Conservation (phyloP, 257 asterid species). For the Solanum etuberosum region DNA sequence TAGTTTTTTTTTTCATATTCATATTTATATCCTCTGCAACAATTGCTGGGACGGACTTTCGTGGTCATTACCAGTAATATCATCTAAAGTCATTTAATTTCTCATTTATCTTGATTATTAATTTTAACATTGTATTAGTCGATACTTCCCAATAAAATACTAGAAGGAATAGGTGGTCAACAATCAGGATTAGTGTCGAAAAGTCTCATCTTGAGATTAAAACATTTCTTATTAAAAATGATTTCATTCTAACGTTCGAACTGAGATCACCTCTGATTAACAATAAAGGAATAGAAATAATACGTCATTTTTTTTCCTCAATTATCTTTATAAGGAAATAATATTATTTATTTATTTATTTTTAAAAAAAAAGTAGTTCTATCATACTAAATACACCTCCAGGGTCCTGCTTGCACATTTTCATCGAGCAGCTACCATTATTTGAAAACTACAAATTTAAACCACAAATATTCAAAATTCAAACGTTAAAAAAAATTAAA, state of each 20-base stretch:
- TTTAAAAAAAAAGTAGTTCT: background rate
- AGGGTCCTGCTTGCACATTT: background rate
- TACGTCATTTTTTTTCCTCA: background rate
- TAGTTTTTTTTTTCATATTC: too few relatives aligned
- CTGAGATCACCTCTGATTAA: background rate
- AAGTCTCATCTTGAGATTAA: background rate
- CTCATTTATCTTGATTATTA: background rate
- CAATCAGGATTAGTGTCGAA: background rate
- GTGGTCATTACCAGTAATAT: too few relatives aligned
- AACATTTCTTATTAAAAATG: background rate
- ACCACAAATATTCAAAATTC: background rate
- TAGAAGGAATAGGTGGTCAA: background rate
- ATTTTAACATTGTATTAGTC: background rate
- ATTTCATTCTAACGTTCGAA: background rate
- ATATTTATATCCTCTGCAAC: too few relatives aligned
- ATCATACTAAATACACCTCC: background rate
- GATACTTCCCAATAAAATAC: background rate
- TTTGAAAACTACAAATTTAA: background rate
- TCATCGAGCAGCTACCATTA: background rate
- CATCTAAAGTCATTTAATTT: too few relatives aligned
- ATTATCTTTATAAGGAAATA: background rate
- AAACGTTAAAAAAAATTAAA: background rate
- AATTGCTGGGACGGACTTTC: too few relatives aligned
- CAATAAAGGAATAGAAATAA: background rate
- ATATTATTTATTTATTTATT: background rate